Conservation (phyloP, 1,139 yeast species). For the Eremothecium coryli region DNA sequence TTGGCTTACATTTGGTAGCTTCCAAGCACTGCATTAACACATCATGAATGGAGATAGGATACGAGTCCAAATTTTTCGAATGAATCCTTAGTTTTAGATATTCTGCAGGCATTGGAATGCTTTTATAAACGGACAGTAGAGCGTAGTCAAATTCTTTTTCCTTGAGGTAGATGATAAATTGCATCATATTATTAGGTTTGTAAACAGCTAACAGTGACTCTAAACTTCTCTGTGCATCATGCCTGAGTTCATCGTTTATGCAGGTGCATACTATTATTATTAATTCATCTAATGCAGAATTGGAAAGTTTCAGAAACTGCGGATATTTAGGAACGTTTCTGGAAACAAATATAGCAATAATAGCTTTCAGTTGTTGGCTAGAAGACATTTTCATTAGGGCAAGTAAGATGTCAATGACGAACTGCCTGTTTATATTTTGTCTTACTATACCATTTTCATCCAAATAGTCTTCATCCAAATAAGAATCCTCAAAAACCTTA, state of each 20-base stretch:
- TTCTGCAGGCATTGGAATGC: slow-evolving; percentile 43
- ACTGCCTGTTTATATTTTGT: slow-evolving; percentile 24
- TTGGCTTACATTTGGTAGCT: neutral
- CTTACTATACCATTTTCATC: slow-evolving; percentile 1
- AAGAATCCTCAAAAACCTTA: slow-evolving; percentile 26
- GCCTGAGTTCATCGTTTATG: slow-evolving; percentile 24
- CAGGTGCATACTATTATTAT: slow-evolving; percentile 41
- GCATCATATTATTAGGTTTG: slow-evolving; percentile 41
- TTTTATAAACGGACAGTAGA: slow-evolving; percentile 46
- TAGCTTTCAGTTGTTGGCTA: slow-evolving; percentile 22
- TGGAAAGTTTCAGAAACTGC: slow-evolving; percentile 67
- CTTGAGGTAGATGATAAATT: slow-evolving; percentile 43
- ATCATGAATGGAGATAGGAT: slow-evolving; percentile 1
- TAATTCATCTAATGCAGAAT: slow-evolving; percentile 41
- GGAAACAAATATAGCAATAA: slow-evolving; percentile 60
- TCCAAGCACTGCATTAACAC: slow-evolving; percentile 4
- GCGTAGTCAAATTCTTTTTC: slow-evolving; percentile 50
- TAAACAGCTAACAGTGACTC: slow-evolving; percentile 57
- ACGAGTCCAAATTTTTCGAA: neutral
- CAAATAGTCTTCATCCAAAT: slow-evolving; percentile 20
- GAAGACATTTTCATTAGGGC: slow-evolving; percentile 16
- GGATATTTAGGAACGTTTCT: slow-evolving; percentile 70
- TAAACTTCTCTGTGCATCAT: slow-evolving; percentile 62
- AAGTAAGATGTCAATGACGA: slow-evolving; percentile 26
- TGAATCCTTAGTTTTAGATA: slow-evolving; percentile 36